phyloP scores from a whole-genome alignment of 1,284 basidiomycete species.

The Ganoderma boninense region DNA sequence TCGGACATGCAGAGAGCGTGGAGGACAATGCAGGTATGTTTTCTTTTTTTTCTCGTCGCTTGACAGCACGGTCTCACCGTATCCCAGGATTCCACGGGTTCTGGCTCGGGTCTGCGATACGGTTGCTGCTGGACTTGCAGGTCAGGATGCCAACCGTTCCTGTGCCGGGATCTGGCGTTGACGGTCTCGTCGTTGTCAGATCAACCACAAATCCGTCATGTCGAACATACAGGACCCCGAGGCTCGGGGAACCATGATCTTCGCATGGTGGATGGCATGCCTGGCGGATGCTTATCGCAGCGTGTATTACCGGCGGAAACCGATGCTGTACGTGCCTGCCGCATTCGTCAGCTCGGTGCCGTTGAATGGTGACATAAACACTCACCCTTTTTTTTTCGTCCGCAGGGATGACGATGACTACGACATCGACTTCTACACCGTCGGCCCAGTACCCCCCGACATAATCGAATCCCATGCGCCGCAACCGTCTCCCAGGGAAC shows the following conservation, averaged over 20 bases:
- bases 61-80: not conserved
- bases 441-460: slow-evolving; percentile 64
- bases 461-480: slow-evolving; percentile 54
- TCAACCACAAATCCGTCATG: slow-evolving; percentile 82
- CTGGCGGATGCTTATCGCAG: slow-evolving; percentile 66
- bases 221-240: slow-evolving; percentile 74
- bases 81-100: slow-evolving; percentile 78
- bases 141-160: slow-evolving; percentile 45
- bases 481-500: slow-evolving; percentile 73
- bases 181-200: slow-evolving; percentile 50
- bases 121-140: slow-evolving; percentile 79
- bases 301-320: slow-evolving; percentile 68
- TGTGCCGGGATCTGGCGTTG: slow-evolving; percentile 16
- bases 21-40: slow-evolving; percentile 67
- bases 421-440: slow-evolving; percentile 83
- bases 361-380: slow-evolving; percentile 1
- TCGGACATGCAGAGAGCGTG: slow-evolving; percentile 61
- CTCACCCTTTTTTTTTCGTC: not conserved
- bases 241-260: slow-evolving; percentile 81
- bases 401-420: slow-evolving; percentile 67
- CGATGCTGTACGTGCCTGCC: slow-evolving; percentile 62
- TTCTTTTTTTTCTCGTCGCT: not conserved
- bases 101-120: slow-evolving; percentile 80
- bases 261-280: slow-evolving; percentile 83
- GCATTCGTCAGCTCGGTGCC: not conserved